A percentile compares a stretch with the other conserved stretches of the same genome.
These are phyloP conservation scores for Phytomonas sp. DNA, from an alignment of 208 protist genomes.

Conservation along the genomic window DNA sequence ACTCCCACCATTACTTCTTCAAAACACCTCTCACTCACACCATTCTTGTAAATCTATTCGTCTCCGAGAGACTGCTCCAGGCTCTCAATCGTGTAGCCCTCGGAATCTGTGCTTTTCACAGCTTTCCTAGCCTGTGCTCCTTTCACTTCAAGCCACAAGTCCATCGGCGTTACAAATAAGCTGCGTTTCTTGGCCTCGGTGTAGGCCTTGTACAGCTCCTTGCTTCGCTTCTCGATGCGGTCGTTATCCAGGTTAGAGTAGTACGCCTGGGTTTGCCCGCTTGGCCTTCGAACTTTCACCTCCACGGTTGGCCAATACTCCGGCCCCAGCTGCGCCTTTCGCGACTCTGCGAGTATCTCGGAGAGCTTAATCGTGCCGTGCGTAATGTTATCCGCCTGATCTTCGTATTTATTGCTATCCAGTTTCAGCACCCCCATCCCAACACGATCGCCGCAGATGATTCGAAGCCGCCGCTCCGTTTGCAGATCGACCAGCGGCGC, in stretches of 20 bases:
- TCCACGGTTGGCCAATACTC: constrained; percentile 89
- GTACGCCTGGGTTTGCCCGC: constrained; percentile 79
- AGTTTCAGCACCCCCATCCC: constrained; percentile 84
- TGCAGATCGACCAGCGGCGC: constrained; percentile 79
- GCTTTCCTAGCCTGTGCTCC: constrained; percentile 68
- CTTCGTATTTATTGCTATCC: constrained; percentile 87
- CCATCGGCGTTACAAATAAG: constrained; percentile 84
- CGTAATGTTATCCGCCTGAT: constrained; percentile 79
- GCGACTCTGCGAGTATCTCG: constrained; percentile 77
- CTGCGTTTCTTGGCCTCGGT: constrained; percentile 84
- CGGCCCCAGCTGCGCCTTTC: constrained; percentile 77
- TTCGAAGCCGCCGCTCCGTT: constrained; percentile 76
- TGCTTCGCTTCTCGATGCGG: constrained; percentile 70
- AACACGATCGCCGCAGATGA: constrained; percentile 67
- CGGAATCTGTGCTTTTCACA: constrained; percentile 38
- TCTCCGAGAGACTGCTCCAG: constrained; percentile 32
- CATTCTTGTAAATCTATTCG: constrained; percentile 14
- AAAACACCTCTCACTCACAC: background rate
- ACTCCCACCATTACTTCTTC: background rate
- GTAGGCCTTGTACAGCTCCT: constrained; percentile 75
- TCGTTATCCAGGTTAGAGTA: constrained; percentile 83
- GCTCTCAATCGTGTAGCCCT: constrained; percentile 73
- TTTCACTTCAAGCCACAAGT: constrained; percentile 81
- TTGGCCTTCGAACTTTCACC: constrained; percentile 81
- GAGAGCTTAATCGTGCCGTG: constrained; percentile 70